Base-by-base conservation (phyloP, 305 asterid genomes). In the Solanum hybrid region DNA sequence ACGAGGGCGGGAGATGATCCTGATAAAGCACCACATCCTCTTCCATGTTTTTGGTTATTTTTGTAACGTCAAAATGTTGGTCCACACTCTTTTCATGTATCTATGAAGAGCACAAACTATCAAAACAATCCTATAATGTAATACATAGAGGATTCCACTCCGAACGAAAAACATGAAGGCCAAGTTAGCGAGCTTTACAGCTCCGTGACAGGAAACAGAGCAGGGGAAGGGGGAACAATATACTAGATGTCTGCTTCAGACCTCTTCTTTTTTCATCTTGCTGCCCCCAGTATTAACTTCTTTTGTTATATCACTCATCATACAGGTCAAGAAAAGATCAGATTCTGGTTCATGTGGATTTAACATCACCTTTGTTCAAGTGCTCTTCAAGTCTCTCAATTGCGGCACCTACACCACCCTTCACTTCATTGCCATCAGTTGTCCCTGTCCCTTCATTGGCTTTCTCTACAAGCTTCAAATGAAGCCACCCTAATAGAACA, bases 401-500 rank as follows among this genome's bases (percentile, higher is more conserved):
- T 88, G 98, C 98, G 89, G 93, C 95, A 90, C 94, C 95, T 84
- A 94, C 93, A 24, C 95, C 93, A 32, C 92, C 88, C 91, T 93
- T 94, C 7, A 93, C 80, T 92, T 91, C 94, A 12, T 51, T 89
- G 79, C 89, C 15, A 77, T 92, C 94, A 86, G 89, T 56, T 64
- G 51, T 89, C 76, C 79, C 93, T 78, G 91, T 92, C 91, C 92
- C 98, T 90, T 93, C 98, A 92, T 95, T 95, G 73, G 99, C 99
- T 94, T 96, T 97, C 91, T 94, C 98, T n/a, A 95, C 94, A 35
- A 97, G 98, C 95, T 96, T 95, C 91, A 96, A 78, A 75, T 97
- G 99, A 90, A 97, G 93, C 99, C 98, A 97, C 82, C 99, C 99
- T 97, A 93, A 56, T 88, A 90, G 51, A 85, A 79, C 73, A 90